Evolutionary conservation across 345 rosid species (phyloP).

Genomic region (Brassica rapa): DNA sequence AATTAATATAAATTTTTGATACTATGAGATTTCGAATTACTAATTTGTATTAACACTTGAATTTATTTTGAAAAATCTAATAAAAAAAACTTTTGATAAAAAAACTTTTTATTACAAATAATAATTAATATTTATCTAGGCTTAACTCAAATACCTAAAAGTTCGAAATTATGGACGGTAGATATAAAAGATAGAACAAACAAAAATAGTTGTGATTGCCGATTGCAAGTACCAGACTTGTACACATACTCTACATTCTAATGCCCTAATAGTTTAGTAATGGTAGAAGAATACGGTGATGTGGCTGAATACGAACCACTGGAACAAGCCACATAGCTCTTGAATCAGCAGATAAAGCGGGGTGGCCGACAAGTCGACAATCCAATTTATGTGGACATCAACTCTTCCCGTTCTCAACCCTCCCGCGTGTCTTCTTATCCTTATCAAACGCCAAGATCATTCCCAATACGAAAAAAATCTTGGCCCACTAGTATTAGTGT

Average conservation of each 20-base stretch:
- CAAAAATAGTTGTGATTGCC: background rate
- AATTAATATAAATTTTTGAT: background rate
- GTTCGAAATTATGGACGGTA: background rate
- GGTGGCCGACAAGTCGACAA: conserved; percentile 86
- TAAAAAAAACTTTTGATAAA: background rate
- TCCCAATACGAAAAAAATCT: background rate
- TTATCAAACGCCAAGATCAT: conserved; percentile 32
- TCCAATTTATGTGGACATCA: conserved; percentile 58
- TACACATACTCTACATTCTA: conserved; percentile 22
- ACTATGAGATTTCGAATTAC: background rate
- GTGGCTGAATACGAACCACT: conserved; percentile 30
- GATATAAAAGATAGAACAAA: background rate
- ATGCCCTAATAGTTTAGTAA: conserved; percentile 20
- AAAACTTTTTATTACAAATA: background rate
- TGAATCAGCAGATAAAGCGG: conserved; percentile 52
- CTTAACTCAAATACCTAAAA: background rate
- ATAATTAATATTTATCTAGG: too few species aligned
- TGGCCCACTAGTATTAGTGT: conserved; percentile 18
- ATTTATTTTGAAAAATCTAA: background rate
- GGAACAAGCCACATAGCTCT: conserved; percentile 7
- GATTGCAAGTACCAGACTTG: conserved; percentile 22
- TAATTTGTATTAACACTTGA: background rate
- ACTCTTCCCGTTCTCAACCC: conserved; percentile 21
- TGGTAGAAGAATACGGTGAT: conserved; percentile 17
- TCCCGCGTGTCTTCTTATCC: conserved; percentile 51